Conservation (phyloP, 2,329 filamentous ascomycete genomes). For the Cercospora berteroae region DNA sequence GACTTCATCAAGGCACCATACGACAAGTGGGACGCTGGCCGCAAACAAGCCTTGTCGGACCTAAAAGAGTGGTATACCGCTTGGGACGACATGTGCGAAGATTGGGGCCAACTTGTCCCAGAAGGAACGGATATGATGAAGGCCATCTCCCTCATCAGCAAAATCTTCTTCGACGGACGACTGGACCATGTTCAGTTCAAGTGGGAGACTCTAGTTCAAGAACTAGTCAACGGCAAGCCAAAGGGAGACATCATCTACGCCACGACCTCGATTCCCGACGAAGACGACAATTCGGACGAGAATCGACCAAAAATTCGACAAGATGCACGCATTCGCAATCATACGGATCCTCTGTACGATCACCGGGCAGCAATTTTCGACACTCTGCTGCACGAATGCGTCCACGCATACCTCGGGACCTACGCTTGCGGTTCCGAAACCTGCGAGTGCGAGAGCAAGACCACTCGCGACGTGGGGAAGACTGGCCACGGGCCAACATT, state of each 20-base stretch:
- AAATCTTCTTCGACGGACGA: conserved; percentile 5
- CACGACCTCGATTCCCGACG: not conserved
- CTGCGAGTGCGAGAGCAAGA: not conserved
- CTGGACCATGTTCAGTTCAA: not conserved
- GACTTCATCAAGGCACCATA: not conserved
- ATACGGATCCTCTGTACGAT: not conserved
- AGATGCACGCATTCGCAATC: not conserved
- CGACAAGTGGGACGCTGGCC: not conserved
- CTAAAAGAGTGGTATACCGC: not conserved
- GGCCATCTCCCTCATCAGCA: conserved; percentile 3
- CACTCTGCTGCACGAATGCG: conserved; percentile 10
- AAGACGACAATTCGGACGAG: conserved; percentile 1
- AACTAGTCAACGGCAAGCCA: not conserved
- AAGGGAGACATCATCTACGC: not conserved
- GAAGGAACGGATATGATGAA: not conserved
- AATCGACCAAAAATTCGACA: not conserved
- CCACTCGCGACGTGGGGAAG: not conserved
- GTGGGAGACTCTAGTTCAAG: not conserved
- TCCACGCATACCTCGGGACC: conserved; percentile 5
- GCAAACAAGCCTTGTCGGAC: not conserved
- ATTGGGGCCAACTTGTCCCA: not conserved
- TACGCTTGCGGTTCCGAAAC: conserved; percentile 3
- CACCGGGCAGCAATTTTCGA: not conserved
- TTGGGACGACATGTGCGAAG: not conserved
- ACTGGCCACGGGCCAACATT: conserved; percentile 1